Conservation (phyloP, 495 filamentous ascomycete species). For the Neurospora sp. region DNA sequence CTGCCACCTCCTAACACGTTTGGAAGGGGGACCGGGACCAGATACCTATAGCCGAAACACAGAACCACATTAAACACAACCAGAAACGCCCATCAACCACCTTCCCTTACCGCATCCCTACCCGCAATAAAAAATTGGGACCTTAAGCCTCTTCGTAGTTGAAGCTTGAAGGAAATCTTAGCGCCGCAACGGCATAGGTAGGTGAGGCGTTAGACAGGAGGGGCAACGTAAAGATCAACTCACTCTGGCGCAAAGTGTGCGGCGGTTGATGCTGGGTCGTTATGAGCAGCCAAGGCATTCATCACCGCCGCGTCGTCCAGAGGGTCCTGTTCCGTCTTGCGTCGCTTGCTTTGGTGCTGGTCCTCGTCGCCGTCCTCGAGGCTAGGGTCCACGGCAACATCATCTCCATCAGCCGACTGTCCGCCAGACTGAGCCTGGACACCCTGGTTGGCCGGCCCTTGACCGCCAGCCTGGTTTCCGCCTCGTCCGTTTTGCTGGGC, state of each 20-base stretch:
- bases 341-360: slow-evolving; percentile 7
- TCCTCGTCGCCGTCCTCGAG: slow-evolving; percentile 19
- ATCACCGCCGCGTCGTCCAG: slow-evolving; percentile 33
- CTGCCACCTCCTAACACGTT: not conserved
- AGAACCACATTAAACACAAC: not conserved
- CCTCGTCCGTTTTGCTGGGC: not conserved
- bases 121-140: not conserved
- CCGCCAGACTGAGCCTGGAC: slow-evolving; percentile 5
- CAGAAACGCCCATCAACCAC: not conserved
- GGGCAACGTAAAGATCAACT: slow-evolving; percentile 4
- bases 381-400: slow-evolving; percentile 22
- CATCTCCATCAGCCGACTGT: slow-evolving; percentile 9
- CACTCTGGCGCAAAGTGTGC: slow-evolving; percentile 31
- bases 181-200: not conserved
- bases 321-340: slow-evolving; percentile 2
- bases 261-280: slow-evolving; percentile 17
- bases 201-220: not conserved
- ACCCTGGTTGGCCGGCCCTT: not conserved
- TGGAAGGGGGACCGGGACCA: not conserved
- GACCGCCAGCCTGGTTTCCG: not conserved
- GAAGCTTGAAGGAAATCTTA: slow-evolving; percentile 8
- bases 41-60: not conserved
- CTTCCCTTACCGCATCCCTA: not conserved
- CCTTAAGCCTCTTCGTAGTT: slow-evolving; percentile 25
- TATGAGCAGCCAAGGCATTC: slow-evolving; percentile 28